Evolutionary conservation across 352 stramenopile genomes (phyloP).

Genomic region (Phytophthora citricola): DNA sequence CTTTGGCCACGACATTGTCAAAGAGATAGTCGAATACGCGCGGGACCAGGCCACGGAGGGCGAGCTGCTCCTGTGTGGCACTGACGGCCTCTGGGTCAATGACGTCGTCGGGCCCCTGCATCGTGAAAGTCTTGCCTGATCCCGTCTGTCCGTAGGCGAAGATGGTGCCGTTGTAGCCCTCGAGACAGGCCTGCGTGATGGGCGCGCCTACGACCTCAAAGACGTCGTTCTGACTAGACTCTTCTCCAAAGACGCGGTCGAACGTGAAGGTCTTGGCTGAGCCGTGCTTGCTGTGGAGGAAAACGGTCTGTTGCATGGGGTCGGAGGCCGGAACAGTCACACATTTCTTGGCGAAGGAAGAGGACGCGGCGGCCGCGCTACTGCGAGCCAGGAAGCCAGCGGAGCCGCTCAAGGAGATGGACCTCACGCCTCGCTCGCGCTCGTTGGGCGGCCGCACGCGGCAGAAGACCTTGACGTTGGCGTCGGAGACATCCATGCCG

Average conservation of each 20-base stretch:
- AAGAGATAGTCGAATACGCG: conserved; percentile 89
- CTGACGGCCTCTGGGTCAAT: conserved; percentile 49
- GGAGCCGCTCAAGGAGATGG: conserved; percentile 13
- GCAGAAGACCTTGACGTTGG: conserved; percentile 89
- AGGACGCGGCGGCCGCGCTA: conserved; percentile 9
- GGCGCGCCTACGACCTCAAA: conserved; percentile 89
- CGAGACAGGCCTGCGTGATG: conserved; percentile 78
- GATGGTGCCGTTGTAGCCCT: conserved; percentile 90
- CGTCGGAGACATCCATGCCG: conserved; percentile 37
- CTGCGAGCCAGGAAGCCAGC: conserved; percentile 28
- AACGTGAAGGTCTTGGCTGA: conserved; percentile 87
- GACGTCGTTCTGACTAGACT: conserved; percentile 91
- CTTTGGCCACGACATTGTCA: conserved; percentile 42
- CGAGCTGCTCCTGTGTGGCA: conserved; percentile 42
- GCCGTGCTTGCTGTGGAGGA: conserved; percentile 62
- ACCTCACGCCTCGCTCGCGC: conserved; percentile 56
- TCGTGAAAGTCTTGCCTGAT: conserved; percentile 88
- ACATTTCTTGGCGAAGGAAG: conserved; percentile 68
- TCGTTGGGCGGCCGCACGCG: conserved; percentile 85
- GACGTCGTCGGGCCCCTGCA: conserved; percentile 81
- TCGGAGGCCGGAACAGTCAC: conserved; percentile 56
- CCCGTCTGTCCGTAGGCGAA: conserved; percentile 89
- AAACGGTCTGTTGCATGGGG: conserved; percentile 59
- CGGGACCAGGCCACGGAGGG: conserved; percentile 72
- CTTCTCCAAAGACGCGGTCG: conserved; percentile 91